Percentiles rank a stretch among this genome's conserved stretches.
phyloP scores from a whole-genome alignment of 331 rosid species.

The Acacia pycnantha region DNA sequence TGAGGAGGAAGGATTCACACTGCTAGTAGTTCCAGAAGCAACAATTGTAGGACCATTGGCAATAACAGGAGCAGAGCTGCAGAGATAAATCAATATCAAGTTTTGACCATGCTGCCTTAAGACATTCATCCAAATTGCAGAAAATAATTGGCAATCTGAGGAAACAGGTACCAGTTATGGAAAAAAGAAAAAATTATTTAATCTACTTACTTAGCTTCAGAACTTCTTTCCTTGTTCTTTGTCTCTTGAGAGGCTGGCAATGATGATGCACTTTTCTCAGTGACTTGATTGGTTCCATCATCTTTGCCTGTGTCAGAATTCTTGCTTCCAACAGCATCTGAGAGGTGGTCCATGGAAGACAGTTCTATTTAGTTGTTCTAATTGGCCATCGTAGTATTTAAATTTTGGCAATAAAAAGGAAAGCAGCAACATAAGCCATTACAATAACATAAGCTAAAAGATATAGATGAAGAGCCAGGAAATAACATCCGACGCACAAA shows the following conservation, averaged over 20 bases:
- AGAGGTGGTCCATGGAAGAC: slow-evolving; percentile 33
- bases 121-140: slow-evolving; percentile 23
- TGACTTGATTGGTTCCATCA: slow-evolving; percentile 60
- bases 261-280: slow-evolving; percentile 57
- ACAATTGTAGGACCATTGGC: slow-evolving; percentile 53
- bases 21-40: slow-evolving; percentile 47
- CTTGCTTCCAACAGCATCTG: slow-evolving; percentile 78
- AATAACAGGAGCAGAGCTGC: slow-evolving; percentile 57
- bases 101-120: slow-evolving; percentile 15
- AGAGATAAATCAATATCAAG: slow-evolving; percentile 26
- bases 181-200: background rate
- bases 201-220: slow-evolving; percentile 55
- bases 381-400: slow-evolving; percentile 25
- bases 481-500: background rate
- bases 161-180: background rate
- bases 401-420: slow-evolving; percentile 6
- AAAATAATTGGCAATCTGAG: background rate
- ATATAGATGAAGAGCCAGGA: slow-evolving; percentile 13
- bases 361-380: slow-evolving; percentile 22
- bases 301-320: slow-evolving; percentile 60
- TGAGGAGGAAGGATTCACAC: slow-evolving; percentile 40
- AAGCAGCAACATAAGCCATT: slow-evolving; percentile 6
- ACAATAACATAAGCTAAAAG: slow-evolving; percentile 23
- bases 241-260: slow-evolving; percentile 57
- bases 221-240: slow-evolving; percentile 56